Percentiles rank a stretch among this genome's conserved stretches.
Evolutionary conservation across 257 asterid genomes (phyloP).

Genomic region (Perilla frutescens): DNA sequence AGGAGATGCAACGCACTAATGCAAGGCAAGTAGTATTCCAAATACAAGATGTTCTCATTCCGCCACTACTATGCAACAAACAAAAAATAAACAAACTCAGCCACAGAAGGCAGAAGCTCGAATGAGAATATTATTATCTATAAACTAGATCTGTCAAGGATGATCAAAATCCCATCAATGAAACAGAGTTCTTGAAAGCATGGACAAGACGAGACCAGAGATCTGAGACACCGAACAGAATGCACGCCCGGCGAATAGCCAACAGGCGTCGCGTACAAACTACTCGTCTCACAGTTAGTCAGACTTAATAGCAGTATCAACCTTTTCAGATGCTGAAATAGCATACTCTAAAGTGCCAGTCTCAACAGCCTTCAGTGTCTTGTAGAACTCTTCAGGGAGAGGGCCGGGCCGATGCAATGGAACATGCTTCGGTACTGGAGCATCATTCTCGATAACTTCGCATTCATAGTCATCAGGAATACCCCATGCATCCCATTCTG

Average conservation of each 20-base stretch:
- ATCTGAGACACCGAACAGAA: too few species aligned
- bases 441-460: constrained; percentile 90
- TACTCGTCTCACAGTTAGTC: too few species aligned
- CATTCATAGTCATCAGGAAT: constrained; percentile 90
- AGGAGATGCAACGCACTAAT: too few species aligned
- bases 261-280: too few species aligned
- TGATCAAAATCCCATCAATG: constrained; percentile 13
- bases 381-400: constrained; percentile 89
- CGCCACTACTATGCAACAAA: too few species aligned
- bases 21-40: not conserved
- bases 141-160: constrained; percentile 10
- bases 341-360: constrained; percentile 64
- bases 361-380: constrained; percentile 66
- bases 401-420: constrained; percentile 99
- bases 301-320: constrained; percentile 50
- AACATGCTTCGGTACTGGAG: constrained; percentile 92
- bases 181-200: constrained; percentile 13
- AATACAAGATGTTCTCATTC: too few species aligned
- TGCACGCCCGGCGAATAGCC: too few species aligned
- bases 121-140: constrained; percentile 20
- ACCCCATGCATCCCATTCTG: constrained; percentile 99
- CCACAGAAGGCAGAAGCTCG: too few species aligned
- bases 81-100: too few species aligned
- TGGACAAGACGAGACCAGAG: constrained; percentile 6
- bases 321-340: constrained; percentile 53